Base-by-base conservation (phyloP, 495 filamentous ascomycete genomes). In the Penicillium egyptiacum region DNA sequence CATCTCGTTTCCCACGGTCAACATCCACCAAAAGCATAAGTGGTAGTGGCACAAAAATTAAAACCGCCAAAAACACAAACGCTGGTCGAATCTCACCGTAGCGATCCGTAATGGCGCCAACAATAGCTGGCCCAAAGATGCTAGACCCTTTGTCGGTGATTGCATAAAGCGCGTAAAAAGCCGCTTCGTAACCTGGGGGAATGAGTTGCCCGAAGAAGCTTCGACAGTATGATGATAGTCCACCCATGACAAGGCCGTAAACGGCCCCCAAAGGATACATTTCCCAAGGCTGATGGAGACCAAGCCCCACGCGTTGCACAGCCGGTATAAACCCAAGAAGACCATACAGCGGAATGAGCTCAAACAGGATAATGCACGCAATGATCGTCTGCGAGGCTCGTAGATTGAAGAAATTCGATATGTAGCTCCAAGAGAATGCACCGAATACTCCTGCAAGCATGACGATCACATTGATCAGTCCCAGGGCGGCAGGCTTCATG, bases 101-200 rank as follows among this genome's bases (percentile, higher is more conserved):
- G 16, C 80, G 83, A 65, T 97, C 92, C 14, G 94, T 96, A 55
- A 98, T 92, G 0, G 85, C 83, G 4, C 94, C 94, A 1, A 98
- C 95, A 65, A 98, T 93, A 3, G 90, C 87, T 5, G 94, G 94
- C 0, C 94, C 94, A 68, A 98, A 96, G 17, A 98, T 78, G 66
- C 89, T 94, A 7, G 89, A 94, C 20, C 94, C 94, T 72, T 98
- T 98, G 66, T 98, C 94, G 14, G 94, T 98, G 58, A 98, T 96
- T 5, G 94, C 93, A 63, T 96, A 98, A 2, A 98, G 81, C 0
- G 94, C 92, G 70, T 93, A 98, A 68, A 98, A 98, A 1, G 94
- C 91, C 2, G 94, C 91, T 74, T 98, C 94, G 22, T 86, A 94
- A 11, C 94, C 94, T 0, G 92, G 91, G 22, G 94, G 94, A 61